phyloP scores from a whole-genome alignment of 257 asterid species.

The Solanum tacnaense region DNA sequence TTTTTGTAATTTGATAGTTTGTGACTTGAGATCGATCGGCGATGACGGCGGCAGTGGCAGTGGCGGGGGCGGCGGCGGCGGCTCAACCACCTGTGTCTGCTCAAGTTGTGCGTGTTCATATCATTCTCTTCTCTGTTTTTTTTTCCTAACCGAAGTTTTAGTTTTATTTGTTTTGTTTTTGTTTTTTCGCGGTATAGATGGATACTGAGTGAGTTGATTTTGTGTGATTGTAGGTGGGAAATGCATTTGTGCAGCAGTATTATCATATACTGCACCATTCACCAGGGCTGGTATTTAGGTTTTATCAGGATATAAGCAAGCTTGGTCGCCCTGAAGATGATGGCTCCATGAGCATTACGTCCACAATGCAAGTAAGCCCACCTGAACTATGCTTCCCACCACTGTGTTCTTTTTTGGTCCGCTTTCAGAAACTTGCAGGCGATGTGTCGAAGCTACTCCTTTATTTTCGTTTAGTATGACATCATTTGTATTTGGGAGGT shows the following conservation, averaged over 20 bases:
- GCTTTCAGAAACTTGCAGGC: background rate
- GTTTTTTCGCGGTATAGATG: background rate
- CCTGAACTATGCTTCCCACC: background rate
- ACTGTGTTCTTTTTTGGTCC: background rate
- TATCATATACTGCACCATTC: conserved; percentile 55
- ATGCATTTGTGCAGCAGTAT: conserved; percentile 65
- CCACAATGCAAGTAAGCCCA: conserved; percentile 55
- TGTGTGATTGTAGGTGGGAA: conserved; percentile 42
- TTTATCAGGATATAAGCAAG: conserved; percentile 59
- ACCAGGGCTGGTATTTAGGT: conserved; percentile 45
- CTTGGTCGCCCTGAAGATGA: conserved; percentile 63
- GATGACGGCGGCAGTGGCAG: conserved; percentile 24
- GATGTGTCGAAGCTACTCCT: background rate
- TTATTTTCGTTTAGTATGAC: background rate
- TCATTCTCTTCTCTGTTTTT: background rate
- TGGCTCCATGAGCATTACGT: conserved; percentile 57
- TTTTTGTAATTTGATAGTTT: conserved; percentile 12
- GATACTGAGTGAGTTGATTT: background rate
- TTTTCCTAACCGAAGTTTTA: background rate
- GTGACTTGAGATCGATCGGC: conserved; percentile 12
- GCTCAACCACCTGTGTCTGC: conserved; percentile 30
- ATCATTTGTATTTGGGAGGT: background rate
- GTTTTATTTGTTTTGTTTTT: background rate
- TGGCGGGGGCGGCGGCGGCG: conserved; percentile 26
- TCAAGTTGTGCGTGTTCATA: conserved; percentile 35